Evolutionary conservation across 2,329 filamentous ascomycete species (phyloP).

Genomic region (Taxawa tesnikishii): DNA sequence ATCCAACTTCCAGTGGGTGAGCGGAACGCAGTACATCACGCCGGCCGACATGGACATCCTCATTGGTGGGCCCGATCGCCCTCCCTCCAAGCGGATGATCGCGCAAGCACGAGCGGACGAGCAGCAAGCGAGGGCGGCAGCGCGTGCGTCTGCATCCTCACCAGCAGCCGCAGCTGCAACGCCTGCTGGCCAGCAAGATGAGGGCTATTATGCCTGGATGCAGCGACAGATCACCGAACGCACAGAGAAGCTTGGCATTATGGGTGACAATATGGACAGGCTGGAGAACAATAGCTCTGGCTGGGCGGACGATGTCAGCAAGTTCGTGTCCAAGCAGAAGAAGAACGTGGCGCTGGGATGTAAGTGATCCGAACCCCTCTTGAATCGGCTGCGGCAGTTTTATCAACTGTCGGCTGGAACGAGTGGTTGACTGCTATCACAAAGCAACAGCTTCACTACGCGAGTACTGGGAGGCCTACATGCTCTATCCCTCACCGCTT

Average conservation of each 20-base stretch:
- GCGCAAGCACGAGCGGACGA: slow-evolving; percentile 68
- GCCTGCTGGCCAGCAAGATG: slow-evolving; percentile 54
- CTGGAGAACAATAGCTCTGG: slow-evolving; percentile 68
- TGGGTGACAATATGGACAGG: slow-evolving; percentile 74
- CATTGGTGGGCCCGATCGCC: slow-evolving; percentile 78
- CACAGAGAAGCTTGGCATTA: slow-evolving; percentile 73
- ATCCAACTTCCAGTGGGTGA: slow-evolving; percentile 91
- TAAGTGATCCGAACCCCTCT: too few species aligned
- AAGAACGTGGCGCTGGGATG: slow-evolving; percentile 36
- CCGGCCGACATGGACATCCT: slow-evolving; percentile 79
- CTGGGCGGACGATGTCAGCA: slow-evolving; percentile 80
- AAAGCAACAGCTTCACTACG: too few species aligned
- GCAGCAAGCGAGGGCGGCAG: slow-evolving; percentile 35
- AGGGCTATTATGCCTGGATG: slow-evolving; percentile 65
- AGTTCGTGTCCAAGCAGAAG: slow-evolving; percentile 81
- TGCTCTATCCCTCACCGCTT: too few species aligned
- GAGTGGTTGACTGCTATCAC: too few species aligned
- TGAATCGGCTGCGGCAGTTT: too few species aligned
- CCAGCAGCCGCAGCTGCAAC: slow-evolving; percentile 12
- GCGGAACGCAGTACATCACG: slow-evolving; percentile 83
- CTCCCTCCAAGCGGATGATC: slow-evolving; percentile 78
- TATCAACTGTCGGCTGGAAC: too few species aligned
- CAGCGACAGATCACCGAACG: slow-evolving; percentile 78
- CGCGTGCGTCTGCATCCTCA: slow-evolving; percentile 22
- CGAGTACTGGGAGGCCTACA: too few species aligned